Evolutionary conservation across 208 protist species (phyloP), one percentile per base, ranked within the genome.

Genomic region (Leishmania martiniquensis): DNA sequence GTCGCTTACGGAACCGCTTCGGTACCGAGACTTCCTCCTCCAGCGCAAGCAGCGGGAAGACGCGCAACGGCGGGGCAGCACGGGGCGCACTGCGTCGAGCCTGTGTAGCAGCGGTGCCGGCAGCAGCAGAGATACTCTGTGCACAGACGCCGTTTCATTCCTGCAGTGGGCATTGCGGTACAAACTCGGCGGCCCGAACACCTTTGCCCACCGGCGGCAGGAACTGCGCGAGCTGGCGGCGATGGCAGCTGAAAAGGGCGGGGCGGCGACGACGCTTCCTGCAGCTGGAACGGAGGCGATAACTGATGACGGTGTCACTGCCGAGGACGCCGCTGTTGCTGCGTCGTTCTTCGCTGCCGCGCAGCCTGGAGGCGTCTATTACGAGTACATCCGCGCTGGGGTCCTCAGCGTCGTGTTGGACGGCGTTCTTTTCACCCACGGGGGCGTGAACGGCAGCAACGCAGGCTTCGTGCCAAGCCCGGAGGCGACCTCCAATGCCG

Each of bases 361-460:
- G 25, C 80, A 78, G 51, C 86, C 86, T 22, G 92, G 90, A 9
- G 92, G 92, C 0, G 90, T 92, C 4, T 96, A 94, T 77, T 83
- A 92, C 76, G 91, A 93, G 44, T 97, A 95, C 77, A 62, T 98
- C 25, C 83, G 81, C 15, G 72, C 70, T 6, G 91, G 87, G 5
- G 84, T 80, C 37, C 78, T 98, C 55, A 86, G 77, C 55, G 74
- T 79, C n/a, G 74, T 85, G 62, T 44, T 97, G 13, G 87, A 89
- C 62, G 85, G 87, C 39, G 72, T 90, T 42, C 86, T 98, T n/a
- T 98, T 98, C 66, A 87, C 95, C 51, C 95, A 98, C 78, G 95
- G 93, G 59, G 85, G 83, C 39, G 82, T 98, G 39, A 89, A 82
- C 37, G 85, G 86, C 67, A 34, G 83, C 39, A 95, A 95, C 74